These are phyloP conservation scores for Aspergillus fijiensis DNA, from an alignment of 2,329 filamentous ascomycete genomes.

Conservation along the genomic window DNA sequence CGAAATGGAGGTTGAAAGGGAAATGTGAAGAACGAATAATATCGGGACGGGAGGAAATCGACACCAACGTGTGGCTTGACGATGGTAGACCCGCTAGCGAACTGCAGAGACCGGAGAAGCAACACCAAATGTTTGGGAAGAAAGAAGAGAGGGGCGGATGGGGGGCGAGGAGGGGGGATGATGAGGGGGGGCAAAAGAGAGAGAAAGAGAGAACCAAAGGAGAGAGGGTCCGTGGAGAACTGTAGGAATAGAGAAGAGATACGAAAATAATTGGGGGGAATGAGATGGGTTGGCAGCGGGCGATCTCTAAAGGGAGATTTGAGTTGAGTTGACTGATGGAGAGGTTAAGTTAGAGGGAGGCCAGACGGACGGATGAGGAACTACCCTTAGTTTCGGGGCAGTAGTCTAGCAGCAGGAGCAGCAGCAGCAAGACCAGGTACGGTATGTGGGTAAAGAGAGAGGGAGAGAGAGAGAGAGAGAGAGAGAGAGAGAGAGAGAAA, in stretches of 20 bases:
- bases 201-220: constrained; percentile 4
- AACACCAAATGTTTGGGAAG: constrained; percentile 6
- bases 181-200: constrained; percentile 4
- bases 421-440: constrained; percentile 1
- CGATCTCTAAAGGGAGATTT: neutral
- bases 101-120: constrained; percentile 16
- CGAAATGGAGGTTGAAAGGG: constrained; percentile 9
- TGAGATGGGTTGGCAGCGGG: neutral
- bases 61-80: constrained; percentile 27
- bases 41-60: constrained; percentile 22
- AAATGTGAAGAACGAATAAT: constrained; percentile 17
- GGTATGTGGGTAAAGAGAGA: neutral
- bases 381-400: constrained; percentile 2
- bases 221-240: neutral
- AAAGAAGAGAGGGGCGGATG: constrained; percentile 4
- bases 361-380: constrained; percentile 5
- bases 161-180: constrained; percentile 3
- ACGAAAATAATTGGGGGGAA: constrained; percentile 5
- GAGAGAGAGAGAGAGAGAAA: neutral
- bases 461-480: neutral
- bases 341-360: neutral
- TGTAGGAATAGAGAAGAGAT: constrained; percentile 5
- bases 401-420: neutral
- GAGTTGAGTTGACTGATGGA: neutral
- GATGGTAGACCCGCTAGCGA: constrained; percentile 27